These are phyloP conservation scores for Mycena olivaceomarginata DNA, from an alignment of 768 basidiomycete species.

Conservation along the genomic window DNA sequence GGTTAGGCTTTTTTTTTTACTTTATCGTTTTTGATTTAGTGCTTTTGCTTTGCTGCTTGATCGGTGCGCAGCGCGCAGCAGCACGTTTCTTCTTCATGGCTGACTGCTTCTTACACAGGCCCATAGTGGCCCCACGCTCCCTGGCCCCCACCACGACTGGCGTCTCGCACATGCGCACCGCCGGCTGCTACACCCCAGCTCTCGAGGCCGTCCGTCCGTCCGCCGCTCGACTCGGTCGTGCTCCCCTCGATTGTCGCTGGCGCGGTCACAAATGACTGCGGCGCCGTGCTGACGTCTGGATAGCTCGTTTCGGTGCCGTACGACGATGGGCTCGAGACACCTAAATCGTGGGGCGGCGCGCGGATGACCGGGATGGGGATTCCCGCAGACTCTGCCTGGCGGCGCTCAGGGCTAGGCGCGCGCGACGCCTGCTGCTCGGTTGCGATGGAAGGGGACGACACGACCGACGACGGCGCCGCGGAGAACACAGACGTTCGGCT, in stretches of 20 bases:
- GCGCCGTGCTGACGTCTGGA: slow-evolving; percentile 82
- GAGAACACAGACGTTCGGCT: slow-evolving; percentile 39
- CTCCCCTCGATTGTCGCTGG: slow-evolving; percentile 73
- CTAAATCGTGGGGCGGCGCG: slow-evolving; percentile 32
- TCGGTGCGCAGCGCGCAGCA: background rate
- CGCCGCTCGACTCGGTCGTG: slow-evolving; percentile 70
- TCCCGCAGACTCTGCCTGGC: slow-evolving; percentile 38
- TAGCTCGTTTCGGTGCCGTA: slow-evolving; percentile 57
- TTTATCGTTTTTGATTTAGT: background rate
- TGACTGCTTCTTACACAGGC: slow-evolving; percentile 31
- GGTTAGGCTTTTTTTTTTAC: slow-evolving; percentile 23
- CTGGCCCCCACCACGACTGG: slow-evolving; percentile 55
- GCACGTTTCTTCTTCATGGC: slow-evolving; percentile 1
- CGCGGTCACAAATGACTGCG: slow-evolving; percentile 81
- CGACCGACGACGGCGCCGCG: slow-evolving; percentile 25
- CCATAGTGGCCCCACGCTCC: slow-evolving; percentile 43
- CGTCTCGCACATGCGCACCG: slow-evolving; percentile 47
- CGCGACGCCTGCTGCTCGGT: slow-evolving; percentile 41
- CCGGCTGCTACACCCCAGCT: slow-evolving; percentile 67
- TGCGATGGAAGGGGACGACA: background rate
- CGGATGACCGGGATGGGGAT: slow-evolving; percentile 54
- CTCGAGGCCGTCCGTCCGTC: slow-evolving; percentile 58
- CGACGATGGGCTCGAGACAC: background rate
- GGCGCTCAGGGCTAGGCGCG: slow-evolving; percentile 40
- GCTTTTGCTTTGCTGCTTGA: background rate